A percentile compares a stretch with the other conserved stretches of the same genome.
phyloP scores from a whole-genome alignment of 2,329 filamentous ascomycete species.

The Aspergillus luchuensis region DNA sequence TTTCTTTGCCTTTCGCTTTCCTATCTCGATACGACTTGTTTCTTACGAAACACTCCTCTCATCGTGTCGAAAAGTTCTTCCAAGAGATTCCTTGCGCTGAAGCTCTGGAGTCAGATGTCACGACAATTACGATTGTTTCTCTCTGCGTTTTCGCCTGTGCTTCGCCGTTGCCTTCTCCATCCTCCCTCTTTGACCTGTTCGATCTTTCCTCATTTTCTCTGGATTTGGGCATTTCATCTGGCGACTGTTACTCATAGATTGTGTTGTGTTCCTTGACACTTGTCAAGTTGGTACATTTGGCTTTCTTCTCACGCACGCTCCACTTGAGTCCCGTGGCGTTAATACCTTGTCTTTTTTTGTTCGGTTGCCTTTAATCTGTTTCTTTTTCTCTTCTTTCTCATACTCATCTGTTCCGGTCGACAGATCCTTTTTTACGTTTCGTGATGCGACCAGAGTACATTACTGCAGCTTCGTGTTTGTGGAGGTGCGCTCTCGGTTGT shows the following conservation, averaged over 20 bases:
- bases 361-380: slow-evolving; percentile 29
- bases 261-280: slow-evolving; percentile 34
- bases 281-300: slow-evolving; percentile 37
- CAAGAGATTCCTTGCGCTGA: slow-evolving; percentile 19
- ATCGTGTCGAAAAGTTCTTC: slow-evolving; percentile 20
- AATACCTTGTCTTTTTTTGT: slow-evolving; percentile 26
- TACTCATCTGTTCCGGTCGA: slow-evolving; percentile 27
- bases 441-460: slow-evolving; percentile 12
- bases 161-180: slow-evolving; percentile 27
- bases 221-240: slow-evolving; percentile 40
- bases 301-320: slow-evolving; percentile 19
- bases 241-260: slow-evolving; percentile 43
- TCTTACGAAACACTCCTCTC: slow-evolving; percentile 15
- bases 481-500: slow-evolving; percentile 12
- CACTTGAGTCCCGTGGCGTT: slow-evolving; percentile 31
- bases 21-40: slow-evolving; percentile 22
- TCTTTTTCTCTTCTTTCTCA: slow-evolving; percentile 29
- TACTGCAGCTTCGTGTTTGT: slow-evolving; percentile 7
- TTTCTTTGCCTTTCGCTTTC: slow-evolving; percentile 4
- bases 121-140: slow-evolving; percentile 44
- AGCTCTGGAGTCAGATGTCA: slow-evolving; percentile 32
- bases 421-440: slow-evolving; percentile 20
- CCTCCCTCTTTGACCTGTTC: slow-evolving; percentile 34
- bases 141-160: slow-evolving; percentile 25
- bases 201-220: slow-evolving; percentile 29